Evolutionary conservation across 129 eudicot species (phyloP).

Genomic region (Calendula officinalis): DNA sequence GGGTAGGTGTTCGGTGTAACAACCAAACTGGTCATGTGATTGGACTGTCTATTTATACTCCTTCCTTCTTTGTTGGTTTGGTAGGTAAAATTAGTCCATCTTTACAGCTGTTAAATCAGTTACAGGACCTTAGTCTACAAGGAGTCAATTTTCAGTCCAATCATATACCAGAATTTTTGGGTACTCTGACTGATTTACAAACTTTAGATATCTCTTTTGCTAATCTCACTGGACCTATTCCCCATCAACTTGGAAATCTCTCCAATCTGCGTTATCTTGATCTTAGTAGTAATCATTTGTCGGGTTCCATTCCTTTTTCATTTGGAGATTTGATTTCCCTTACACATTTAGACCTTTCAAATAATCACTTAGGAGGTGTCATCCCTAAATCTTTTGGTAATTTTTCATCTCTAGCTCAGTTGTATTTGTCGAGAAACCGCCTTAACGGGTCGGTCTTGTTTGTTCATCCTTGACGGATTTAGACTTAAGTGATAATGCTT

Average conservation of each 20-base stretch:
- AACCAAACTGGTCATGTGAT: conserved; percentile 28
- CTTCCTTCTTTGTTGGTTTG: background rate
- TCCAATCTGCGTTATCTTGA: conserved; percentile 27
- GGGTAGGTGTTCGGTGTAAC: conserved; percentile 38
- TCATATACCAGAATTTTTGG: conserved; percentile 15
- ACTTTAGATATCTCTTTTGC: conserved; percentile 1
- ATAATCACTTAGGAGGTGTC: conserved; percentile 5
- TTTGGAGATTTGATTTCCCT: background rate
- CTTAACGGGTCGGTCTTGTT: no score
- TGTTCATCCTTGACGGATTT: no score
- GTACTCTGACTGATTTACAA: conserved; percentile 21
- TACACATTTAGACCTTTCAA: conserved; percentile 11
- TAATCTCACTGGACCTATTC: conserved; percentile 18
- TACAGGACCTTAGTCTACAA: conserved; percentile 18
- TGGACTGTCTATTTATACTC: no score
- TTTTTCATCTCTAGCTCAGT: no score
- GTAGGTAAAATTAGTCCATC: conserved; percentile 29
- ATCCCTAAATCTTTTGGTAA: conserved; percentile 17
- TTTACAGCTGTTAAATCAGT: conserved; percentile 17
- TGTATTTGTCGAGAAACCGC: no score
- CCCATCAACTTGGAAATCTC: conserved; percentile 25
- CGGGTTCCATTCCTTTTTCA: conserved; percentile 15
- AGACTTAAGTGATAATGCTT: no score
- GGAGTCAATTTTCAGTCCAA: background rate
- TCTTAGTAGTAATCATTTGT: background rate